Evolutionary conservation across 2,329 filamentous ascomycete species (phyloP), one percentile per base, ranked within the genome.

Genomic region (Sporothrix variecibatus): DNA sequence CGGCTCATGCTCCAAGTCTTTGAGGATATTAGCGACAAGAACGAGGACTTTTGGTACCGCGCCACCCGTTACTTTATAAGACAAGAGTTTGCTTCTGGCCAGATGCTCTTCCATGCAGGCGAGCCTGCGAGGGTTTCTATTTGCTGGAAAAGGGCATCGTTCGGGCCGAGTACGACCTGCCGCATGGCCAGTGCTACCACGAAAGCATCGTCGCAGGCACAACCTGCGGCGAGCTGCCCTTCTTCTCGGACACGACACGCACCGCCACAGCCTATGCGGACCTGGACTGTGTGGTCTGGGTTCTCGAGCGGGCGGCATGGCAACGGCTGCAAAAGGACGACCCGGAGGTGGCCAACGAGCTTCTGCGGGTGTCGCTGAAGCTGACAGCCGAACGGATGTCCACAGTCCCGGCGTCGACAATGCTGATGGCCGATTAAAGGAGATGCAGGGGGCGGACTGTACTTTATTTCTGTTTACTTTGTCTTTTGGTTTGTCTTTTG

Each of bases 1-100:
- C 93, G 94, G 1, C 89, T 99, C 65, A 94, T 99, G 82, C 87
- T 99, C 31, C 95, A 98, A 81, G 94, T 96, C n/a, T 98, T 99
- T 84, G 92, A 96, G 80, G 93, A 94, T 62, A 85, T 98, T 15
- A 97, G 93, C 71, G 86, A 90, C 71, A 91, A 93, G 81, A 96
- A 95, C 79, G 94, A 97, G 81, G 95, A 98, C 82, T 98, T 98
- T 81, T 99, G 96, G 96, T 95, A 95, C 82, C 90, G 90, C 1
- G 91, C 91, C 0, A 89, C 90, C 4, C 85, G 88, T 0, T 98
- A 93, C 83, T 98, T 99, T 80, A 83, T 85, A 53, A 89, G 90
- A 62, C 89, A 89, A 76, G 89, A 92, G 75, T 93, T 92, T 76
- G 78, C 86, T 0, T 87, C 90, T 0, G 94, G 93, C 3, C 91